Evolutionary conservation across 805 yeast species (phyloP).

Genomic region (Tetrapisispora iriomotensis): DNA sequence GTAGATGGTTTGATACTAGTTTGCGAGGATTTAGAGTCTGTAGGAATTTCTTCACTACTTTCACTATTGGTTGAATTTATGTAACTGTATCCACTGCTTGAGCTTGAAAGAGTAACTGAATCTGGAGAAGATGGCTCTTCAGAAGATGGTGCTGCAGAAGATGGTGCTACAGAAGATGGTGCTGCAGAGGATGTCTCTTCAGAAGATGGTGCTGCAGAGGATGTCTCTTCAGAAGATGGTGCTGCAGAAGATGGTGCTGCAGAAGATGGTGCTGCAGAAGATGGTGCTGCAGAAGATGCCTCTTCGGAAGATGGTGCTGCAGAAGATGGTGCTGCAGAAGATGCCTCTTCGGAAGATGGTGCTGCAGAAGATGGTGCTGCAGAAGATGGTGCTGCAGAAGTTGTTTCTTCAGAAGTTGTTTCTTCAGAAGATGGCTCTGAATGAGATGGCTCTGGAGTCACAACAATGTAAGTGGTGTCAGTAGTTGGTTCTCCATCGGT

Average conservation of each 20-base stretch:
- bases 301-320: no score
- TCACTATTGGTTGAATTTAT: neutral
- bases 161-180: neutral
- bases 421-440: neutral
- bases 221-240: no score
- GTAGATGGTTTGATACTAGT: no score
- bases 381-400: neutral
- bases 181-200: no score
- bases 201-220: no score
- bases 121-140: no score
- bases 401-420: neutral
- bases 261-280: neutral
- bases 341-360: neutral
- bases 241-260: neutral
- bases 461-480: slow-evolving; percentile 2
- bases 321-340: no score
- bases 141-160: neutral
- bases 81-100: neutral
- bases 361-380: neutral
- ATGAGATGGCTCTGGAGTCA: neutral
- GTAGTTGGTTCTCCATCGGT: slow-evolving; percentile 2
- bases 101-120: neutral
- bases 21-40: neutral
- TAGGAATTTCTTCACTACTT: neutral
- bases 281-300: no score